Evolutionary conservation across 345 rosid species (phyloP).

Genomic region (Euclidium syriacum): DNA sequence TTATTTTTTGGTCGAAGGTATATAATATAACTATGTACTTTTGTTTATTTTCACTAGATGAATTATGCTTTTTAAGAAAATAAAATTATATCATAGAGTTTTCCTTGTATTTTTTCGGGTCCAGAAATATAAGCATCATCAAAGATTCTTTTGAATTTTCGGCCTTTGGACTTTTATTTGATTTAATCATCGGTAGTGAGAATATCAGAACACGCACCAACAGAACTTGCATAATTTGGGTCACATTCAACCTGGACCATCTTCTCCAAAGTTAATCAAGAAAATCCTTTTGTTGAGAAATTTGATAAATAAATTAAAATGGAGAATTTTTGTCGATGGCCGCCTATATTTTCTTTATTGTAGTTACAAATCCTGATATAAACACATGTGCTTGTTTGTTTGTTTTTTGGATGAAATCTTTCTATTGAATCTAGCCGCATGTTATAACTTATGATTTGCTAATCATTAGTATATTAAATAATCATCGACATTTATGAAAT

Average conservation of each 20-base stretch:
- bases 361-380: no score
- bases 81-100: background rate
- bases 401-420: no score
- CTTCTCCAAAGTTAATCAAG: background rate
- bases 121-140: constrained; percentile 17
- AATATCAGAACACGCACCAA: constrained; percentile 11
- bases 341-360: no score
- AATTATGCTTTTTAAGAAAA: background rate
- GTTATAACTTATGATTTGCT: background rate
- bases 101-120: background rate
- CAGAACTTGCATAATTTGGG: background rate
- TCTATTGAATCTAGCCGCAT: background rate
- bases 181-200: constrained; percentile 7
- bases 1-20: no score
- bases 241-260: constrained; percentile 5
- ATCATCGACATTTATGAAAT: background rate
- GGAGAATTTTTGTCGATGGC: no score
- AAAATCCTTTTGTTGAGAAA: background rate
- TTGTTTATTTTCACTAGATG: background rate
- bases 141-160: constrained; percentile 20
- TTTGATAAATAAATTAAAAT: background rate
- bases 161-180: background rate
- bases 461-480: background rate
- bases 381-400: no score
- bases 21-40: background rate